Conservation (phyloP, 306 rosid genomes). For the Cercis canadensis region DNA sequence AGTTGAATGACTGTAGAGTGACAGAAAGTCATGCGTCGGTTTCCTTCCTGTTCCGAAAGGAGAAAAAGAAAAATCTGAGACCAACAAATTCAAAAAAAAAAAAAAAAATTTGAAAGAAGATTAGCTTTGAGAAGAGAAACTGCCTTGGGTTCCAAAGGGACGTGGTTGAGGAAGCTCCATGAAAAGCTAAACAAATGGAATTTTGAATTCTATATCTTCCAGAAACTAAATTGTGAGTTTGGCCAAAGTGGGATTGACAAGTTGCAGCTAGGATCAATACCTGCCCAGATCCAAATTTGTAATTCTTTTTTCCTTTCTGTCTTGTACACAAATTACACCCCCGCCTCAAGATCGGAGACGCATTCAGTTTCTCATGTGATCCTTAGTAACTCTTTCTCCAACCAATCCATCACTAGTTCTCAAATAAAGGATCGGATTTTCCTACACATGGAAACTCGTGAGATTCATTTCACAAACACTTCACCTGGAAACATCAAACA, state of each 20-base stretch:
- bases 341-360: conserved; percentile 55
- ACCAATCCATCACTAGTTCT: conserved; percentile 17
- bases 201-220: conserved; percentile 33
- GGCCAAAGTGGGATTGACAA: not conserved
- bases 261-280: conserved; percentile 29
- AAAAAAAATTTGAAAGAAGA: not conserved
- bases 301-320: not conserved
- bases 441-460: not conserved
- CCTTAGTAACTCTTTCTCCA: no score
- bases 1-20: conserved; percentile 78
- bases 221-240: conserved; percentile 34
- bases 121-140: conserved; percentile 22
- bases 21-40: conserved; percentile 92
- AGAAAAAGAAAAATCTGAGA: not conserved
- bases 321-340: conserved; percentile 14
- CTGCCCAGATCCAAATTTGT: conserved; percentile 55
- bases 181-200: conserved; percentile 26
- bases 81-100: not conserved
- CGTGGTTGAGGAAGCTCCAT: conserved; percentile 97
- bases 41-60: conserved; percentile 65
- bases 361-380: conserved; percentile 46
- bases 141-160: conserved; percentile 76
- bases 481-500: conserved; percentile 14
- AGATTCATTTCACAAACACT: conserved; percentile 12
- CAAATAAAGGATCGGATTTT: conserved; percentile 21